Evolutionary conservation across 441 rosid species (phyloP), one percentile per base, ranked within the genome.

Genomic region (Syzygium malaccense): DNA sequence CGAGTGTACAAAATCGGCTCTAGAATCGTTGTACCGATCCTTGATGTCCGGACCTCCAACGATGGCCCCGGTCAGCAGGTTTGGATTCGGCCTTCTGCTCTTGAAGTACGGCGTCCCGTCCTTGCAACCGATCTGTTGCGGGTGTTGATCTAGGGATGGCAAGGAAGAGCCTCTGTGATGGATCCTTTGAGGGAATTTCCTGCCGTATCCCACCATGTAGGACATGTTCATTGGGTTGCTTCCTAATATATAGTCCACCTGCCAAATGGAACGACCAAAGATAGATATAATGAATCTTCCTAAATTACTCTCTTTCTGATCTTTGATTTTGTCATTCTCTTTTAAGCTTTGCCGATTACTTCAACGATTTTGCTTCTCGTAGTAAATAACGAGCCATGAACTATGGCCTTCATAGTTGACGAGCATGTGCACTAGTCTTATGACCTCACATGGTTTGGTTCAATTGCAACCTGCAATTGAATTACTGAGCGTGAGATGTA

Each of bases 121-220:
- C 33, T 79, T 60, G 86, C 96, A 93, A 1, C 87, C 89, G 11
- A 90, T 87, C n/a, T 37, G 91, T 30, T 57, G 75, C 0, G 92
- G 92, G 79, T 87, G 91, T 32, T 87, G 78, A 37, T 88, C 91
- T 54, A 88, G 28, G 30, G 94, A 91, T 41, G 94, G 96, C 68
- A 94, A 89, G 37, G 93, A 90, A 0, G 95, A 93, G 49, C 93
- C 93, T 12, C 96, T 93, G 54, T 94, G 96, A 85, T 95, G 96
- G 83, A 94, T 92, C 91, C 87, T 92, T 32, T 79, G 54, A 0
- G 97, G 97, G 87, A 87, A 95, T 14, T 88, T 91, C 4, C 78
- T n/a, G 4, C 96, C 93, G 75, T 93, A 93, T 78, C 96, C 95
- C 14, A 95, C 95, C 96, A 94, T 95, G 92, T 92, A 94, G 14